Conservation (phyloP, 140 eudicot genomes). For the Erigeron philadelphicus region DNA sequence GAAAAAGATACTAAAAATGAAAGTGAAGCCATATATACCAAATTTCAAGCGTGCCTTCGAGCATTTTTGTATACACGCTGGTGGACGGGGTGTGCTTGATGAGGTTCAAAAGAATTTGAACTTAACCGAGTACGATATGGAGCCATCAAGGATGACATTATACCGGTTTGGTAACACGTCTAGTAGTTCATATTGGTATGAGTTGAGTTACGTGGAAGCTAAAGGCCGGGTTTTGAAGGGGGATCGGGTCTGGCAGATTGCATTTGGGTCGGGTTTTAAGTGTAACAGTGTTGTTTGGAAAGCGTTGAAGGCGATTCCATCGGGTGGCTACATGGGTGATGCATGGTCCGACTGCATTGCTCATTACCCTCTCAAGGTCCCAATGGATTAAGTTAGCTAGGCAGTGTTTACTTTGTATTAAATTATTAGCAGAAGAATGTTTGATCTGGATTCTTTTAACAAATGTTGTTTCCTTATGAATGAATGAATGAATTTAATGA, state of each 20-base stretch:
- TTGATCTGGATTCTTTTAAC: no score
- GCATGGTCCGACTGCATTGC: slow-evolving; percentile 55
- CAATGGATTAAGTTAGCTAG: not conserved
- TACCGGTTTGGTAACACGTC: slow-evolving; percentile 72
- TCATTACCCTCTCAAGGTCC: slow-evolving; percentile 49
- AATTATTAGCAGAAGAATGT: no score
- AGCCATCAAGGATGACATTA: slow-evolving; percentile 67
- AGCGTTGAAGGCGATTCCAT: slow-evolving; percentile 42
- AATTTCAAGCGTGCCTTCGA: slow-evolving; percentile 65
- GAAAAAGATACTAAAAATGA: slow-evolving; percentile 41
- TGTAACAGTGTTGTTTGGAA: slow-evolving; percentile 80
- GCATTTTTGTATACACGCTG: slow-evolving; percentile 69
- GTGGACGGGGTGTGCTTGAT: slow-evolving; percentile 59
- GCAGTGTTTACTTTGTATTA: no score
- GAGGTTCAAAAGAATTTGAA: slow-evolving; percentile 49
- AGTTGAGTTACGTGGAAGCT: slow-evolving; percentile 58
- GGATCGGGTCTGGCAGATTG: slow-evolving; percentile 73
- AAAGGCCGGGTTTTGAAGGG: slow-evolving; percentile 58
- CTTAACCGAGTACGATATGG: slow-evolving; percentile 62
- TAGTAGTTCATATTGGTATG: slow-evolving; percentile 69
- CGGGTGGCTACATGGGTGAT: slow-evolving; percentile 33
- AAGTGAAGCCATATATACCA: slow-evolving; percentile 68
- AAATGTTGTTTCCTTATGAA: no score
- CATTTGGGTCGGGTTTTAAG: slow-evolving; percentile 75
- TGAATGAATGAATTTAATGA: no score